Conservation (phyloP, 768 basidiomycete genomes). For the Crepidotus variabilis region DNA sequence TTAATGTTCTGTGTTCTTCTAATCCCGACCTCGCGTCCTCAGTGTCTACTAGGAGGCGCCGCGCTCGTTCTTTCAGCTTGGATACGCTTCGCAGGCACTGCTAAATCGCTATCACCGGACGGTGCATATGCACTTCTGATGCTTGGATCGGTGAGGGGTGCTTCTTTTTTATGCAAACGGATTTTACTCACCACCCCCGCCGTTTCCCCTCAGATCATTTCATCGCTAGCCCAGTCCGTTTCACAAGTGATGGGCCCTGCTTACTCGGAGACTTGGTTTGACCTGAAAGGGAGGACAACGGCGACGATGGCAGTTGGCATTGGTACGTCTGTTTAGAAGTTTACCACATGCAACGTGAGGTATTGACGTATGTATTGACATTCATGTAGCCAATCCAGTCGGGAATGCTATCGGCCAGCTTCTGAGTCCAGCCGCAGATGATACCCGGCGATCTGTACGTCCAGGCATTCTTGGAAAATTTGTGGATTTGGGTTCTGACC, state of each 20-base stretch:
- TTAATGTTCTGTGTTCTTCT: background rate
- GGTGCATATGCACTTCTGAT: constrained; percentile 66
- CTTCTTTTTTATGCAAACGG: background rate
- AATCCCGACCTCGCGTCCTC: background rate
- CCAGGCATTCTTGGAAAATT: background rate
- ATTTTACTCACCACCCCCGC: background rate
- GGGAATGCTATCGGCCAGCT: constrained; percentile 74
- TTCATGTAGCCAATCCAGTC: constrained; percentile 61
- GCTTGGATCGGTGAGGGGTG: constrained; percentile 57
- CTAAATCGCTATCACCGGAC: constrained; percentile 42
- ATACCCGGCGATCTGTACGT: constrained; percentile 56
- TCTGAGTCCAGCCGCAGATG: constrained; percentile 58
- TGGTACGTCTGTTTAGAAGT: constrained; percentile 24
- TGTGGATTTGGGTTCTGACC: background rate
- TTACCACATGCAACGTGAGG: background rate
- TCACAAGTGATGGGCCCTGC: constrained; percentile 78
- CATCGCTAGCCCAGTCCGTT: constrained; percentile 62
- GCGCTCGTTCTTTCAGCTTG: constrained; percentile 62
- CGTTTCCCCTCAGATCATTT: constrained; percentile 43
- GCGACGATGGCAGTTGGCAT: constrained; percentile 63
- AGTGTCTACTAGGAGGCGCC: constrained; percentile 62
- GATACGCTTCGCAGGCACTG: constrained; percentile 74
- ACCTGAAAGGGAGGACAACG: constrained; percentile 69
- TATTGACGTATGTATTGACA: background rate
- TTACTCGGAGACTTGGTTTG: constrained; percentile 85